Evolutionary conservation across 108 stramenopile genomes (phyloP), one percentile per base, ranked within the genome.

Genomic region (Cyclostephanos tholiformis): DNA sequence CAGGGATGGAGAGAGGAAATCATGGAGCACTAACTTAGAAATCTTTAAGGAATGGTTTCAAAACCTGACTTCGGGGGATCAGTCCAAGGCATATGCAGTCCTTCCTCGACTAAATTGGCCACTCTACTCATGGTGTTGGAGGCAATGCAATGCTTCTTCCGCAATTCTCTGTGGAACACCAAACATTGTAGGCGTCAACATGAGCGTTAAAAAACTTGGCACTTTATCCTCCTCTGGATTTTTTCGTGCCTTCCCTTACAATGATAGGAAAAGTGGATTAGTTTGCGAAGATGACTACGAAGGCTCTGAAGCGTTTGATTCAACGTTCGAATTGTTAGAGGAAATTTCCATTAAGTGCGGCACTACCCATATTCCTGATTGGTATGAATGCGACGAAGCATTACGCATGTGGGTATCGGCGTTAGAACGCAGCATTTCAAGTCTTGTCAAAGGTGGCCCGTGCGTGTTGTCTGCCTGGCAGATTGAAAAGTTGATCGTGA

Each of bases 381-480:
- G 71, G 41, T 38, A 63, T 29, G 53, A 62, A 23, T 60, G 60
- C 52, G 44, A 57, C 61, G n/a, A 53, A 19, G 65, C 41, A 20
- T 57, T 63, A 48, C 62, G 58, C 39, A 48, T 60, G 39, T 80
- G 79, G 79, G 55, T 73, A 23, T 23, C 55, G 29, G 72, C 66
- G 26, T 48, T 73, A 61, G 51, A 80, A 17, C 48, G 38, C 27
- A 60, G 65, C 22, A 22, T 80, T 17, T 49, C 36, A 39, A 48
- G 65, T 27, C 69, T 73, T 43, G 29, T 51, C 36, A 80, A 64
- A 20, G 79, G 79, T 29, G 67, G 73, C 25, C 36, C 61, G 1
- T 80, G 79, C 57, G 79, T 66, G 13, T 46, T 80, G 12, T 80
- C 79, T 17, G 68, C 30, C n/a, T 67, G 55, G 36, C 79, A 80